Conservation (phyloP, 2,329 filamentous ascomycete genomes). For the Drechslerella coelobrocha region DNA sequence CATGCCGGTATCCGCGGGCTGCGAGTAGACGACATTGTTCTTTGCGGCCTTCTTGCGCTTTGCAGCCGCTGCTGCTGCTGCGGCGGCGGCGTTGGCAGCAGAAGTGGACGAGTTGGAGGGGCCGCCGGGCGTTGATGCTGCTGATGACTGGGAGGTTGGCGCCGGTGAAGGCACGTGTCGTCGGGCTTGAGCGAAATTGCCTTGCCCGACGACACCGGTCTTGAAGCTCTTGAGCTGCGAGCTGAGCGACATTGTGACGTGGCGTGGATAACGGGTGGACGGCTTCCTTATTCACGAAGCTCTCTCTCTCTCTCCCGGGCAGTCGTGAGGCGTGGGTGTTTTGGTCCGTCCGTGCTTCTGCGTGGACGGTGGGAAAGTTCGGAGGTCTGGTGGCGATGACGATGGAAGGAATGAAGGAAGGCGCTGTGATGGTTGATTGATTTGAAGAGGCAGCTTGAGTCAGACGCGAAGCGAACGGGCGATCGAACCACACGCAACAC, state of each 20-base stretch:
- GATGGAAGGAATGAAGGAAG: neutral
- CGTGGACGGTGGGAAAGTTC: neutral
- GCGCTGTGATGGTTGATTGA: neutral
- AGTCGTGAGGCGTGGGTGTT: too few relatives aligned
- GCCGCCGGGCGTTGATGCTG: constrained; percentile 36
- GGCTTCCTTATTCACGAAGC: neutral
- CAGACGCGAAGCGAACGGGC: constrained; percentile 11
- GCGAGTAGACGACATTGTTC: constrained; percentile 69
- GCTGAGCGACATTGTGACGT: constrained; percentile 38
- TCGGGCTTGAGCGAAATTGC: constrained; percentile 46
- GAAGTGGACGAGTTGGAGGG: constrained; percentile 7
- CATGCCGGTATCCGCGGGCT: constrained; percentile 73
- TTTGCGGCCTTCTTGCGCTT: constrained; percentile 45
- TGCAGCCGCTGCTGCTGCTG: neutral
- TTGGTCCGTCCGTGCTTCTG: too few relatives aligned
- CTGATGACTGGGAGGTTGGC: constrained; percentile 34
- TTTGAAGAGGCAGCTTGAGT: constrained; percentile 14
- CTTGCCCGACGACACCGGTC: constrained; percentile 36
- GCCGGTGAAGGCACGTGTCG: constrained; percentile 42
- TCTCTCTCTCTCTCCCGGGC: too few relatives aligned
- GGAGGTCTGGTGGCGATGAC: constrained; percentile 8
- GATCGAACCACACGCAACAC: constrained; percentile 22
- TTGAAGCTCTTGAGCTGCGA: constrained; percentile 47
- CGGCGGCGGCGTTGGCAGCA: constrained; percentile 5
- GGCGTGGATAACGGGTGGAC: neutral